phyloP scores from a whole-genome alignment of 2,329 filamentous ascomycete species.

The Laburnicola sp. region DNA sequence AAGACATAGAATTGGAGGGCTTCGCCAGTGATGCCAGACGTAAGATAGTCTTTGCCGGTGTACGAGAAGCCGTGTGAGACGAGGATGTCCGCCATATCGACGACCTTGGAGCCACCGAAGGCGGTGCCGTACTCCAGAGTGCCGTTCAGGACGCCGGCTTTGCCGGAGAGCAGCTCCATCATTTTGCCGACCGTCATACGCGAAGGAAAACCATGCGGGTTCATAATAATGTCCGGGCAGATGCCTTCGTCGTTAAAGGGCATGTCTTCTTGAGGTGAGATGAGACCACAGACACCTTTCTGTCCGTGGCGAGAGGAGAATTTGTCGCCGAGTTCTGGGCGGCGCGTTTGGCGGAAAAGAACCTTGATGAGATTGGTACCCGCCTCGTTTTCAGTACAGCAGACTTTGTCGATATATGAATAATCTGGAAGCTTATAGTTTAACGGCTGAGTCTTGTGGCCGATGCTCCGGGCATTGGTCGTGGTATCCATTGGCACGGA shows the following conservation, averaged over 20 bases:
- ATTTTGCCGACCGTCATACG: constrained; percentile 99
- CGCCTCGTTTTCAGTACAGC: constrained; percentile 84
- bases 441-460: constrained; percentile 66
- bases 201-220: constrained; percentile 98
- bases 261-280: constrained; percentile 95
- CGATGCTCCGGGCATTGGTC: constrained; percentile 67
- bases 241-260: constrained; percentile 91
- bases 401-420: constrained; percentile 92
- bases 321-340: constrained; percentile 95
- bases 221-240: constrained; percentile 99
- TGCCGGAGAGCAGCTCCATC: constrained; percentile 90
- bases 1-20: constrained; percentile 94
- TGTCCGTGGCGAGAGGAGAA: constrained; percentile 98
- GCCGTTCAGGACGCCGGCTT: constrained; percentile 85
- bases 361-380: constrained; percentile 90
- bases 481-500: constrained; percentile 78
- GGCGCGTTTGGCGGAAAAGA: constrained; percentile 90
- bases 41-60: constrained; percentile 96
- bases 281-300: constrained; percentile 96
- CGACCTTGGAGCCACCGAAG: constrained; percentile 81
- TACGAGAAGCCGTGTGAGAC: constrained; percentile 91
- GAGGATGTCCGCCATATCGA: constrained; percentile 85
- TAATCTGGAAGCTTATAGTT: constrained; percentile 83
- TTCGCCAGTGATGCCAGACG: constrained; percentile 92
- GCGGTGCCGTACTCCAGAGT: constrained; percentile 86